Evolutionary conservation across 257 asterid genomes (phyloP).

Genomic region (Solanum verrucosum): DNA sequence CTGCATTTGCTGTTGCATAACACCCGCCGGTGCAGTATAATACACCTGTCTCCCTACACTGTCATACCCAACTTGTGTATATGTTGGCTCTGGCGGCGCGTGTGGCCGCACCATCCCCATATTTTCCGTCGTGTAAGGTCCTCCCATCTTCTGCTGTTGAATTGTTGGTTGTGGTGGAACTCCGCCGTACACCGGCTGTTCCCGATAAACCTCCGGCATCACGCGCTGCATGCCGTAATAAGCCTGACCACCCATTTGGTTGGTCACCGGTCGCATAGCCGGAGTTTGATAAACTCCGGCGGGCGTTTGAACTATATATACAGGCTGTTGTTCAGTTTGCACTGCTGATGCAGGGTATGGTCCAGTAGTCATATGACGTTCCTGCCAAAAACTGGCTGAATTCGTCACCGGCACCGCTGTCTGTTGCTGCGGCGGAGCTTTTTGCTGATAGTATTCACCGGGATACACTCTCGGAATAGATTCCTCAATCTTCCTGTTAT

Average conservation of each 20-base stretch:
- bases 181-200: constrained; percentile 19
- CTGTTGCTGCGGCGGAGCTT: not conserved
- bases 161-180: constrained; percentile 10
- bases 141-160: constrained; percentile 14
- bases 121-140: constrained; percentile 19
- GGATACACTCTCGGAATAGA: not conserved
- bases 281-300: constrained; percentile 2
- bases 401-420: not conserved
- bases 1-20: constrained; percentile 11
- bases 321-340: constrained; percentile 4
- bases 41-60: constrained; percentile 23
- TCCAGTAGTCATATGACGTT: constrained; percentile 7
- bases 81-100: constrained; percentile 4
- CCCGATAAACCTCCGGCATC: constrained; percentile 27
- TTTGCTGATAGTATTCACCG: constrained; percentile 12
- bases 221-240: constrained; percentile 28
- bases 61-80: constrained; percentile 25
- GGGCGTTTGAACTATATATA: constrained; percentile 21
- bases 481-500: not conserved
- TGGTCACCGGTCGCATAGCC: constrained; percentile 16
- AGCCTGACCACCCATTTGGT: constrained; percentile 18
- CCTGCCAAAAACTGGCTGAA: constrained; percentile 9
- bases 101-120: constrained; percentile 6
- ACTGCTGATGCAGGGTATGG: constrained; percentile 1
- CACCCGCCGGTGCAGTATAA: constrained; percentile 12